Base-by-base conservation (phyloP, 768 basidiomycete species). In the Lactifluus subvellereus region DNA sequence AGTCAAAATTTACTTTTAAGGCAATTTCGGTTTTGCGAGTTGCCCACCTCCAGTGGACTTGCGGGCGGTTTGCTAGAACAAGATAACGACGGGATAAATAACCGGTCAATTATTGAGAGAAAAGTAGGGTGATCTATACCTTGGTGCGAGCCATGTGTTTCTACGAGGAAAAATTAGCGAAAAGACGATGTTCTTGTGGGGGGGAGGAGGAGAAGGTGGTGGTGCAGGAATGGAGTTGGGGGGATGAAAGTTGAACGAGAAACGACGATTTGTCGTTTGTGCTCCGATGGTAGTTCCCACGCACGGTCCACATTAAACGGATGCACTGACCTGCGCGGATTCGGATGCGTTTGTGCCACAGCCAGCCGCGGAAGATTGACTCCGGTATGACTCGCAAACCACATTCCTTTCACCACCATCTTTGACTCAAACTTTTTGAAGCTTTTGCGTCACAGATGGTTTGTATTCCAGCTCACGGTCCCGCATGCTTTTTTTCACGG, bases 21-120 rank as follows among this genome's bases (percentile, higher is more conserved):
- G 63, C 60, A 66, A 61, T 52, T 49, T 69, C 69, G 69, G 32
- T 38, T 69, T 66, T 45, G 14, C 13, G 11, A 68, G 72, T 35
- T 75, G 77, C 77, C 74, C 70, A 87, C 94, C 94, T 89, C 96
- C 96, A 68, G 96, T 97, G 61, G 95, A 97, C 83, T 98, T 97
- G 79, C 95, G 93, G 73, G 95, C 95, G 74, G 94, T 97, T 94
- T 97, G 95, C 94, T 94, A 70, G 55, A 54, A 27, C 27, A 27
- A 61, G 69, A 70, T 68, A 67, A 69, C 69, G 73, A 72, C 59
- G 73, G 67, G 42, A 27, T 48, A 10, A 48, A 48, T 11, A 59
- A 60, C 30, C 54, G 22, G 62, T 54, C 47, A 66, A 33, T 18
- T 32, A 13, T 40, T n/a, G 50, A 60, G 45, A 45, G 18, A 35